Evolutionary conservation across 2,329 filamentous ascomycete species (phyloP).

Genomic region (Fusarium oxysporum): DNA sequence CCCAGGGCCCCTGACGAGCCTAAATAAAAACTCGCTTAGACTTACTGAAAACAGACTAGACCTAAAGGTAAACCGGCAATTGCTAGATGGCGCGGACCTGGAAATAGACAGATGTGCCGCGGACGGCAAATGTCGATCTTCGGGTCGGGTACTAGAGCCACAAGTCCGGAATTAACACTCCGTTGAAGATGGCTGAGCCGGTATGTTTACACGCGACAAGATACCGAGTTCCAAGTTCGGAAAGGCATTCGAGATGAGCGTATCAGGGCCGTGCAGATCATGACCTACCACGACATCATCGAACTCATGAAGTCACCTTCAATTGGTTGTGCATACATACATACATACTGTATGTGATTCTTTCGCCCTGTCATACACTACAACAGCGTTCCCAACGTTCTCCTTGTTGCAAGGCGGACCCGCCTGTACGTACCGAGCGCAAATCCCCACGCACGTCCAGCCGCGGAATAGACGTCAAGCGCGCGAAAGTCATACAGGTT

Average conservation of each 20-base stretch:
- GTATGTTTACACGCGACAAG: not conserved
- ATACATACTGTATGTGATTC: not conserved
- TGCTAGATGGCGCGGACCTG: conserved; percentile 35
- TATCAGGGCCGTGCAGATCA: conserved; percentile 13
- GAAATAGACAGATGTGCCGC: conserved; percentile 42
- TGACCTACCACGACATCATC: not conserved
- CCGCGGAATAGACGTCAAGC: conserved; percentile 34
- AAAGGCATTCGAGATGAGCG: conserved; percentile 27
- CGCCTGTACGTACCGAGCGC: not conserved
- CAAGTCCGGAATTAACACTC: conserved; percentile 38
- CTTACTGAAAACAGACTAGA: conserved; percentile 29
- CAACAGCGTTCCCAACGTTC: conserved; percentile 27
- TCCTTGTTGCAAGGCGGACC: not conserved
- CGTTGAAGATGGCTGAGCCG: conserved; percentile 9
- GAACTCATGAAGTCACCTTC: conserved; percentile 11
- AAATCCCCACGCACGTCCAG: conserved; percentile 20
- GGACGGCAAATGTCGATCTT: conserved; percentile 47
- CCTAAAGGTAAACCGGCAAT: conserved; percentile 36
- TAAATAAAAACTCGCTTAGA: conserved; percentile 24
- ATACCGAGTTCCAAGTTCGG: conserved; percentile 11
- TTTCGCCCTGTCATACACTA: conserved; percentile 27
- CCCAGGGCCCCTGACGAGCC: conserved; percentile 21
- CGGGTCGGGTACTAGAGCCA: conserved; percentile 37
- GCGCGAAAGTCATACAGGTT: conserved; percentile 32
- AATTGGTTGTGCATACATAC: not conserved